Evolutionary conservation across 495 filamentous ascomycete genomes (phyloP).

Genomic region (Penicillium waksmanii): DNA sequence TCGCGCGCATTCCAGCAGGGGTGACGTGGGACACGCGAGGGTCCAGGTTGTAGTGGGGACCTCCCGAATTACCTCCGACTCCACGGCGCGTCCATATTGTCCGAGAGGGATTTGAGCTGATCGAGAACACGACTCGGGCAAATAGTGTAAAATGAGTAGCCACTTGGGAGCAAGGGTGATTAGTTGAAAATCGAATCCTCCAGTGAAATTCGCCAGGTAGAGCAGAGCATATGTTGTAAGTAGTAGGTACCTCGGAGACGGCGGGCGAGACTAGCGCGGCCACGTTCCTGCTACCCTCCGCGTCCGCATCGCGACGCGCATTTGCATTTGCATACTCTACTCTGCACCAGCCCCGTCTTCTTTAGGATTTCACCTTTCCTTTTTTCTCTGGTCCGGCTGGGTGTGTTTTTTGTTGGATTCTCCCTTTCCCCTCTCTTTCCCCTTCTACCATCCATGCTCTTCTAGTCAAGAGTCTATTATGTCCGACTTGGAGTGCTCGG

Average conservation of each 20-base stretch:
- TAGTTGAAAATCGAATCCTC: background rate
- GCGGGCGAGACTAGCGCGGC: constrained; percentile 32
- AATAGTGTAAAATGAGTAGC: background rate
- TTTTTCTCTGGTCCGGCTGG: background rate
- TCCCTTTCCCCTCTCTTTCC: constrained; percentile 13
- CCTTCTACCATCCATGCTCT: constrained; percentile 24
- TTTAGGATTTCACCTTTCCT: constrained; percentile 14
- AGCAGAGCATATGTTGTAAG: constrained; percentile 11
- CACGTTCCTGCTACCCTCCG: constrained; percentile 40
- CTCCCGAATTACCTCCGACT: constrained; percentile 22
- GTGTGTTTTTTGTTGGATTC: background rate
- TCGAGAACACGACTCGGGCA: background rate
- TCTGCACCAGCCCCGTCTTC: constrained; percentile 26
- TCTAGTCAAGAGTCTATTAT: constrained; percentile 28
- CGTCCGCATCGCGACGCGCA: constrained; percentile 50
- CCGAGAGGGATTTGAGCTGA: constrained; percentile 1
- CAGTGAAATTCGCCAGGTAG: background rate
- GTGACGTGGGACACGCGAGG: constrained; percentile 30
- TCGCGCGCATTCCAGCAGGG: constrained; percentile 22
- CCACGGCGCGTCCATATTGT: constrained; percentile 17
- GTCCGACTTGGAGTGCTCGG: constrained; percentile 43
- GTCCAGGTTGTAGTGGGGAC: constrained; percentile 20
- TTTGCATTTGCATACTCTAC: constrained; percentile 11
- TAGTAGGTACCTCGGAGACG: constrained; percentile 25
- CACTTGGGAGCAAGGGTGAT: background rate